Conservation (phyloP, 2,329 filamentous ascomycete species). For the Paracoccidioides lutzii region DNA sequence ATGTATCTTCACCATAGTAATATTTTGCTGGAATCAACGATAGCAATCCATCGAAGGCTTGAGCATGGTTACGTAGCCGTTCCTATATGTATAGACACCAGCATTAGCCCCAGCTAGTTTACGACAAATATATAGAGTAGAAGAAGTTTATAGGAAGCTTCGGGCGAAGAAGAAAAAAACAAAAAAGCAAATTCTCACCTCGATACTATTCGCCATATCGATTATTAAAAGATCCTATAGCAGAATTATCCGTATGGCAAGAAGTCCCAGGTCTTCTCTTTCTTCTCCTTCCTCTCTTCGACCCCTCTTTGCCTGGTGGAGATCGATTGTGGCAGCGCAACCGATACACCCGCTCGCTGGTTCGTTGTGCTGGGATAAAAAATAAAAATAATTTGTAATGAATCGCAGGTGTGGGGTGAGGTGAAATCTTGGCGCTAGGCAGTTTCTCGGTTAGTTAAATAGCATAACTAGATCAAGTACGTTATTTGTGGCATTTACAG, state of each 20-base stretch:
- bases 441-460: conserved; percentile 2
- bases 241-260: neutral
- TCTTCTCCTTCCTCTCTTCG: neutral
- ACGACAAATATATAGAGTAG: neutral
- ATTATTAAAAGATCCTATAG: neutral
- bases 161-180: neutral
- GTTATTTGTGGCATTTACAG: too few species aligned
- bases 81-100: conserved; percentile 27
- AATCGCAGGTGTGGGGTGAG: conserved; percentile 2
- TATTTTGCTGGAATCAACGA: conserved; percentile 81
- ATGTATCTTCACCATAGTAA: conserved; percentile 78
- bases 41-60: conserved; percentile 75
- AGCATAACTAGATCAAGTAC: too few species aligned
- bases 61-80: conserved; percentile 42
- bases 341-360: neutral
- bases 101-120: conserved; percentile 7
- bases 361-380: neutral
- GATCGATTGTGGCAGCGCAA: neutral
- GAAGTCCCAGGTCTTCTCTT: neutral
- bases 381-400: conserved; percentile 6
- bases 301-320: neutral
- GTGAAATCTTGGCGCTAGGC: conserved; percentile 10
- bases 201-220: conserved; percentile 12
- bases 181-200: conserved; percentile 7
- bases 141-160: neutral